Evolutionary conservation across 495 filamentous ascomycete genomes (phyloP), one percentile per base, ranked within the genome.

Genomic region (Lasiosphaeria ovina): DNA sequence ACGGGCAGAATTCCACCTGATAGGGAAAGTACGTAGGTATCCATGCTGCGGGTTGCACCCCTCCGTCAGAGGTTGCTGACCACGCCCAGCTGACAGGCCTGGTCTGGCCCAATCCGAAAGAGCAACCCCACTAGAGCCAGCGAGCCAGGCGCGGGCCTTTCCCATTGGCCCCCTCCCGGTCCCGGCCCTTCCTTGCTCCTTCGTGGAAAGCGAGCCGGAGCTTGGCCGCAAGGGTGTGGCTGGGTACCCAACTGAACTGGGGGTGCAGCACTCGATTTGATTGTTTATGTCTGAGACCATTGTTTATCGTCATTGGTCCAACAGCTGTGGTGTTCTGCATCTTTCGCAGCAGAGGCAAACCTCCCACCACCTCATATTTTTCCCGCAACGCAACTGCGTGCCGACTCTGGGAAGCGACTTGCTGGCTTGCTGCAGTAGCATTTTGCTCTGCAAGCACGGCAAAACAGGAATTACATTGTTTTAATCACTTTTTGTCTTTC

Each of bases 281-380:
- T 61, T 61, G 59, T 61, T 61, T 55, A 61, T 61, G 52, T 61
- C 58, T 50, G 36, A 49, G 35, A 40, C 42, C 52, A 55, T 61
- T 61, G 59, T 61, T 61, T 55, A 61, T 51, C 59, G 59, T 55
- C 59, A 61, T 61, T 61, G 57, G 57, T 33, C 35, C 52, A 42
- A n/a, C 57, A 24, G 16, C 9, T 36, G 7, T 54, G 53, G 35
- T 55, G 44, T 34, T 7, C 24, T 50, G 33, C 32, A 47, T 35
- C 33, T 48, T 24, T n/a, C 4, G 49, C 7, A 4, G 11, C 33
- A 35, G 9, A 54, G 17, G 36, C 35, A 47, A 47, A 4, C 8
- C 33, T 35, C 51, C 51, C 51, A 54, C 32, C 51, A 47, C 12
- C 12, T 47, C 44, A 24, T 24, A 24, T 24, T 24, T 24, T 24